phyloP scores from a whole-genome alignment of 345 rosid species.

The Gossypium sturtianum region DNA sequence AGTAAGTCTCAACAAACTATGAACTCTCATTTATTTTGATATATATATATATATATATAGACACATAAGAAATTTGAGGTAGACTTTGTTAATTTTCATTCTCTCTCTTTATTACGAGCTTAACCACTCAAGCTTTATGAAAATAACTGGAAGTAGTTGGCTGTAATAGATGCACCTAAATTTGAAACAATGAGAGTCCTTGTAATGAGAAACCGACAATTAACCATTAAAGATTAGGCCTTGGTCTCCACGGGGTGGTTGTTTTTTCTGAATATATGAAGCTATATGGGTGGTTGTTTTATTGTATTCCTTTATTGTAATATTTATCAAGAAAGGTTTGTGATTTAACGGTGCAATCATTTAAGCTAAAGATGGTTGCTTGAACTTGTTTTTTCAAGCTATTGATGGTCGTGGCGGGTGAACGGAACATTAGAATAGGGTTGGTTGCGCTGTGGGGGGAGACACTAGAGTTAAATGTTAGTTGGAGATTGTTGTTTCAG shows the following conservation, averaged over 20 bases:
- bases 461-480: conserved; percentile 8
- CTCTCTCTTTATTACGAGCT: background rate
- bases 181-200: background rate
- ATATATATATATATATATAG: too few relatives aligned
- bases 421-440: conserved; percentile 7
- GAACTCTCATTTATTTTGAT: background rate
- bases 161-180: conserved; percentile 13
- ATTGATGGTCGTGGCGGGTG: conserved; percentile 20
- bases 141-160: conserved; percentile 1
- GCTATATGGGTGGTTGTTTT: background rate
- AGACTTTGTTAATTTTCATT: background rate
- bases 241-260: conserved; percentile 10
- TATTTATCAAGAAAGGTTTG: background rate
- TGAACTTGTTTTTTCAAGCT: conserved; percentile 5
- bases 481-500: conserved; percentile 10
- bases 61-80: background rate
- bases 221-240: conserved; percentile 5
- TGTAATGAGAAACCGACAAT: conserved; percentile 9
- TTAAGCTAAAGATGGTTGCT: background rate
- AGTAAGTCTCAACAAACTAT: conserved; percentile 19
- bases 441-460: conserved; percentile 6
- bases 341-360: background rate
- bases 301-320: background rate
- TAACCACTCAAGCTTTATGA: background rate
- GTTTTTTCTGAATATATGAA: conserved; percentile 8